A percentile compares a stretch with the other conserved stretches of the same genome.
Evolutionary conservation across 2,329 filamentous ascomycete species (phyloP).

Genomic region (Escovopsis sp.): DNA sequence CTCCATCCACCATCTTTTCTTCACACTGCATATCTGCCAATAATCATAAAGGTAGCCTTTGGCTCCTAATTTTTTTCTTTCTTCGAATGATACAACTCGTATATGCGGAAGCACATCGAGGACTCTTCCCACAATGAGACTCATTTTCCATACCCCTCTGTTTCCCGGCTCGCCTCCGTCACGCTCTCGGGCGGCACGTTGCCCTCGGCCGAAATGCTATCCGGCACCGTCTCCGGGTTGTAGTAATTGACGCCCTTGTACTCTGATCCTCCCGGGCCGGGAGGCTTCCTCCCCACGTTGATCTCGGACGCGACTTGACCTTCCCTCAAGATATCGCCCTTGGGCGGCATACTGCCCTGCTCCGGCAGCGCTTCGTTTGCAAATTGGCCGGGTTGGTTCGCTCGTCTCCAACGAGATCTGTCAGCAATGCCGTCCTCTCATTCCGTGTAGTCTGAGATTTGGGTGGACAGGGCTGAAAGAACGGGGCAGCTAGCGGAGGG

Average conservation of each 20-base stretch:
- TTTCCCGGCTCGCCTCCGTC: conserved; percentile 20
- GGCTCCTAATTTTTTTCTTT: not conserved
- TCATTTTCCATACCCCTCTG: conserved; percentile 8
- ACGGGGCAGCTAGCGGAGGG: not conserved
- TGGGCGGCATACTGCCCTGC: conserved; percentile 9
- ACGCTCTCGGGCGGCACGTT: conserved; percentile 27
- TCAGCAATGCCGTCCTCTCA: not conserved
- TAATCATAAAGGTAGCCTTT: not conserved
- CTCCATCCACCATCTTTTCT: too few relatives aligned
- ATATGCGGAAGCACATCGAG: not conserved
- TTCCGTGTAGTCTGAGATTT: not conserved
- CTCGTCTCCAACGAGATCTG: conserved; percentile 16
- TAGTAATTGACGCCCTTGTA: conserved; percentile 29
- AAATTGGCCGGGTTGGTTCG: conserved; percentile 8
- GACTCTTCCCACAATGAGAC: not conserved
- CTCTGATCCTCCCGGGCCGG: conserved; percentile 21
- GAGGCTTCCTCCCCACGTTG: conserved; percentile 23
- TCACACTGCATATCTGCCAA: too few relatives aligned
- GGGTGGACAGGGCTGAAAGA: too few relatives aligned
- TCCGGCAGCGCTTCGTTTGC: too few relatives aligned
- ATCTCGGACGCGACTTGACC: conserved; percentile 23
- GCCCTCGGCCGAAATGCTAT: conserved; percentile 27
- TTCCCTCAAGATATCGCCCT: conserved; percentile 17
- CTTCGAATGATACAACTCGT: not conserved
- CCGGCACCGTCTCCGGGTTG: conserved; percentile 25